Evolutionary conservation across 2,329 filamentous ascomycete species (phyloP), one percentile per base, ranked within the genome.

Genomic region (Anisogramma anomala): DNA sequence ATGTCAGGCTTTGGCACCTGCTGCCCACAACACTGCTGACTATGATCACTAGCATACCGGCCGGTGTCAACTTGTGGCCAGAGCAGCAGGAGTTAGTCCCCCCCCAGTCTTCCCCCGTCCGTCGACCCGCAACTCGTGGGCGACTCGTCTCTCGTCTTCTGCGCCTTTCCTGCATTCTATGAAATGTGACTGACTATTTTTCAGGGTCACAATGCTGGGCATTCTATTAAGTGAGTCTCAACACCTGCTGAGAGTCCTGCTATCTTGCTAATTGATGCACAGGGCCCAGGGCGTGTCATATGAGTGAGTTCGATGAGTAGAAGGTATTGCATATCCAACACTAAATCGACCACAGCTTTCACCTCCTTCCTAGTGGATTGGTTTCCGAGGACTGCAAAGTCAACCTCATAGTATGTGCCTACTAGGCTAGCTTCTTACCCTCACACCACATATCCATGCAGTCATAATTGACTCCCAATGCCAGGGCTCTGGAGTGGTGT

Each of bases 341-440:
- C 36, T 39, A 25, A 39, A 3, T 19, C 20, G 14, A 6, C 9
- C 72, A 66, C 55, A 71, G 69, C 59, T 73, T 75, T 49, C 74
- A 80, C 57, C 70, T 82, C 45, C 62, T 81, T 36, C 74, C 79
- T 18, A 82, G 76, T 42, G 84, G 84, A 45, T 71, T 88, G 46
- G 68, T 88, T 50, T 84, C 82, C 56, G 78, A 81, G 6, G 65
- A 66, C 32, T 83, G 74, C 58, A 15, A 35, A 15, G 69, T 76
- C 52, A 88, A 87, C 63, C 65, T 88, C 43, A 81, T 88, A 11
- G 26, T 27, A 27, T n/a, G 26, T 27, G 11, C 4, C 26, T n/a
- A 56, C n/a, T n/a, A n/a, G 83, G 82, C 45, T 80, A 84, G 59
- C 69, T 82, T 13, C 9, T 18, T 20, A 17, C 32, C 13, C 18